Evolutionary conservation across 495 filamentous ascomycete genomes (phyloP).

Genomic region (Friedmanniomyces simplex): DNA sequence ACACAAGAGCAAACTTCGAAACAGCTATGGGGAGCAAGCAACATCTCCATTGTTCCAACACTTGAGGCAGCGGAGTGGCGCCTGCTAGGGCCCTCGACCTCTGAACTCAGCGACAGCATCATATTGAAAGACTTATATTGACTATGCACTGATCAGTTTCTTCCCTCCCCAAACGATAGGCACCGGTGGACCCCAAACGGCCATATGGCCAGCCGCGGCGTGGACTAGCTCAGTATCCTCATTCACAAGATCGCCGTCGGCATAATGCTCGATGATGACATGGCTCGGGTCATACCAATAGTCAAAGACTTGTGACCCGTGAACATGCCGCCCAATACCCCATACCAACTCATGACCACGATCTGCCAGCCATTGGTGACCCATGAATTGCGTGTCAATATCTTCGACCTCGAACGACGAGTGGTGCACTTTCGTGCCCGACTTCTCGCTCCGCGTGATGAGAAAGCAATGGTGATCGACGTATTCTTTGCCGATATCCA

Average conservation of each 20-base stretch:
- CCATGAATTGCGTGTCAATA: slow-evolving; percentile 53
- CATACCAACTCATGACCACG: slow-evolving; percentile 52
- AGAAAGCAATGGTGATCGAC: slow-evolving; percentile 1
- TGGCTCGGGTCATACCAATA: slow-evolving; percentile 49
- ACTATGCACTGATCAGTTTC: too few relatives aligned
- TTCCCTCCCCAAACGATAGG: slow-evolving; percentile 1
- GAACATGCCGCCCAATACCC: slow-evolving; percentile 53
- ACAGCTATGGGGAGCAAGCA: too few relatives aligned
- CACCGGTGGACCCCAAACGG: slow-evolving; percentile 16
- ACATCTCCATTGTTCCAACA: too few relatives aligned
- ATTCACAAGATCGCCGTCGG: slow-evolving; percentile 62
- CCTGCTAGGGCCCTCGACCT: too few relatives aligned
- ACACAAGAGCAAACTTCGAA: too few relatives aligned
- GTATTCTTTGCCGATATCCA: neutral
- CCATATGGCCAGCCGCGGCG: slow-evolving; percentile 5
- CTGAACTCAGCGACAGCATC: too few relatives aligned
- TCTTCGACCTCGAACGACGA: slow-evolving; percentile 46
- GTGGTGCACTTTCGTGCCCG: neutral
- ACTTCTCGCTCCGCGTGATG: neutral
- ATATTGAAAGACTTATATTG: too few relatives aligned
- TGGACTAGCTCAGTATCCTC: slow-evolving; percentile 36
- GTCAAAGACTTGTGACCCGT: slow-evolving; percentile 52
- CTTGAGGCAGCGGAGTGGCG: too few relatives aligned
- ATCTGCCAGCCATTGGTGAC: slow-evolving; percentile 51
- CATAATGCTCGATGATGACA: slow-evolving; percentile 55